Conservation (phyloP, 2,329 filamentous ascomycete genomes). For the Aspergillus costaricaensis region DNA sequence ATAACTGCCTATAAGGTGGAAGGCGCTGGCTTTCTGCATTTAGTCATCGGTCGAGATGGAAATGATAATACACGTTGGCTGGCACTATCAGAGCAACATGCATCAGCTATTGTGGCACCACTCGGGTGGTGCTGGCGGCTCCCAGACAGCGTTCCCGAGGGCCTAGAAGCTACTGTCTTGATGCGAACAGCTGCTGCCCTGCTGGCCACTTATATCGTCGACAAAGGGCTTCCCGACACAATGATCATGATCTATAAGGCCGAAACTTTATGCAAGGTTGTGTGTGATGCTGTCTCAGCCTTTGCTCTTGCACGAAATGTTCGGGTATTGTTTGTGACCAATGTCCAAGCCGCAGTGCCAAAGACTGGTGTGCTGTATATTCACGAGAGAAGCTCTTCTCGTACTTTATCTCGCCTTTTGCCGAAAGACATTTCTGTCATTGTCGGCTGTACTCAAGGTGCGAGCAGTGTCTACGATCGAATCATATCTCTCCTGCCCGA, state of each 20-base stretch:
- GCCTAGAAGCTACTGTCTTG: not conserved
- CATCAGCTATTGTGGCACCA: not conserved
- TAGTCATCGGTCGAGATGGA: not conserved
- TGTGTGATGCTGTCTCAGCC: not conserved
- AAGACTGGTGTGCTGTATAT: not conserved
- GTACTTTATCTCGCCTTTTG: not conserved
- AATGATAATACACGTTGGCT: conserved; percentile 2
- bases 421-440: not conserved
- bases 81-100: not conserved
- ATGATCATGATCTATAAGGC: not conserved
- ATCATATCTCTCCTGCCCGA: not conserved
- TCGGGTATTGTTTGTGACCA: not conserved
- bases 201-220: not conserved
- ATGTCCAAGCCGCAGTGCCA: not conserved
- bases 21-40: not conserved
- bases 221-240: not conserved
- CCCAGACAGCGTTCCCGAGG: not conserved
- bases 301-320: not conserved
- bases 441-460: not conserved
- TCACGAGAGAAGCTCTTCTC: not conserved
- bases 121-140: not conserved
- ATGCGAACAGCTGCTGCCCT: not conserved
- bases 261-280: not conserved
- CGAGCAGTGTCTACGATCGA: not conserved
- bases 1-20: not conserved